Conservation (phyloP, 2,329 filamentous ascomycete species). For the Aspergillus jensenii region DNA sequence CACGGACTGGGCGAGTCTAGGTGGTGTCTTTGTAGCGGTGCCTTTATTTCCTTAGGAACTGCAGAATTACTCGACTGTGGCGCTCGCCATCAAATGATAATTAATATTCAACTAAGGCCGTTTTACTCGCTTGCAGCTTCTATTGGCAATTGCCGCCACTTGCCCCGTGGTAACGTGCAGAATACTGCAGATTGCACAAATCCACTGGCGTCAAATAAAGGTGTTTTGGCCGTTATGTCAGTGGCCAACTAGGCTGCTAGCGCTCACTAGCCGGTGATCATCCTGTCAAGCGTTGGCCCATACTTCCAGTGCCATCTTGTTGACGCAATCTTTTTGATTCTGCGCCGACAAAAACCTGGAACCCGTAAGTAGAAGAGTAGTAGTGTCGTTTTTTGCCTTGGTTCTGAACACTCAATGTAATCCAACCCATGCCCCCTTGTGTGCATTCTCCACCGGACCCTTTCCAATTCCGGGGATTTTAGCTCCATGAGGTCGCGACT, state of each 20-base stretch:
- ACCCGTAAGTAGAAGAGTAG: too few species aligned
- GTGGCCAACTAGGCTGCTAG: neutral
- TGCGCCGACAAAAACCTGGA: too few species aligned
- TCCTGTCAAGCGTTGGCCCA: slow-evolving; percentile 1
- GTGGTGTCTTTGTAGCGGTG: too few species aligned
- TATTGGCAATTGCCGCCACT: neutral
- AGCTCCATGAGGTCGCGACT: neutral
- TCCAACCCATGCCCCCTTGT: slow-evolving; percentile 3
- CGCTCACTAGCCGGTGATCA: slow-evolving; percentile 2
- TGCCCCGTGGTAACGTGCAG: too few species aligned
- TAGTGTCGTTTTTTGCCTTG: neutral
- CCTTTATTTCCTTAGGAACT: too few species aligned
- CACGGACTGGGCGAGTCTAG: too few species aligned
- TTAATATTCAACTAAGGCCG: neutral
- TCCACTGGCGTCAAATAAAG: neutral
- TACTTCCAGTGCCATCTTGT: neutral
- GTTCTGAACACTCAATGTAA: neutral
- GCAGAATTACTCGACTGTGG: neutral
- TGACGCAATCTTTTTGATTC: slow-evolving; percentile 18
- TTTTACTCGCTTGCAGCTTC: neutral
- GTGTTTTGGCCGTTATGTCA: neutral
- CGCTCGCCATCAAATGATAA: neutral
- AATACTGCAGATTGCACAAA: too few species aligned
- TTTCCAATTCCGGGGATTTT: neutral
- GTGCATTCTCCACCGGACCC: neutral